Evolutionary conservation across 805 yeast species (phyloP), one percentile per base, ranked within the genome.

Genomic region (Dipodascopsis uninucleata): DNA sequence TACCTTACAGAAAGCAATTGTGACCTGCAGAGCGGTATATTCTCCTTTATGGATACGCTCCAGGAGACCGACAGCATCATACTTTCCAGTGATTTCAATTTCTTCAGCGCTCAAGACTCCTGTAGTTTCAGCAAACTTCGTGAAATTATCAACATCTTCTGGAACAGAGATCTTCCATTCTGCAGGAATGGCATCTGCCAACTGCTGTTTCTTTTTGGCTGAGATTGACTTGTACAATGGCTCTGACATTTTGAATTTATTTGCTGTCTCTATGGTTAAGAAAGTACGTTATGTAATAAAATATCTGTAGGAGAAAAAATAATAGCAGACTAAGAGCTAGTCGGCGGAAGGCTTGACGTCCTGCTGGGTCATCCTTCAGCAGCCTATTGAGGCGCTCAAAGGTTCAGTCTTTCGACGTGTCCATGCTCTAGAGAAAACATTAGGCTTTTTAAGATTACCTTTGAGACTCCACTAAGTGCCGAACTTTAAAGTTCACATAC

Each of bases 1-100:
- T n/a, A 43, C 47, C 43, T 71, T 69, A 17, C 75, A 73, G 58
- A 67, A 75, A 1, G 79, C 78, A 43, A 64, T 62, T 55, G 68
- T 66, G 29, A 70, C 75, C 39, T 69, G 69, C 14, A 69, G 72
- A 3, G 76, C 41, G 1, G 71, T 55, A 45, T 65, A 60, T 39
- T 65, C 61, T 8, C 76, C 75, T 3, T 48, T 42, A 8, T 73
- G 71, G 23, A 75, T 64, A 37, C 63, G 55, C 5, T 49, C 56
- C n/a, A 59, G 66, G 39, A 75, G 58, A 4, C 55, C 62, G 4
- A 45, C 52, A 14, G 69, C 74, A 2, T 69, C 52, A 46, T 53
- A 53, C n/a, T 63, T 52, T 46, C 71, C 74, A 21, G 78, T 75
- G 45, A 75, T 72, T n/a, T 51, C 63, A 35, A 69, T 56, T 49